Conservation (phyloP, 768 basidiomycete genomes). For the Gloeophyllum trabeum region DNA sequence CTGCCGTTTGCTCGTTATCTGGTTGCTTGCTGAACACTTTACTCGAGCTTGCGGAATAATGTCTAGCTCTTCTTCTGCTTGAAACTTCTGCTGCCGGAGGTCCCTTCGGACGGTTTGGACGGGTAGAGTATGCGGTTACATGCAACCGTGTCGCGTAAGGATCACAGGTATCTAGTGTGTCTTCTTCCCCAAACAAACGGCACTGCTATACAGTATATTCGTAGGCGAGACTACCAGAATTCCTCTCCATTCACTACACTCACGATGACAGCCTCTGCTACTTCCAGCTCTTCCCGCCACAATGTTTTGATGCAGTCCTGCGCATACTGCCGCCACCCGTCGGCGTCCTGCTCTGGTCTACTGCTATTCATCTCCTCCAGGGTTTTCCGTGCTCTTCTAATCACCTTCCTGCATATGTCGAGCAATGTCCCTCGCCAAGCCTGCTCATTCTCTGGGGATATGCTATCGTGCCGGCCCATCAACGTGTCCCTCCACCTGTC, state of each 20-base stretch:
- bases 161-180: too few relatives aligned
- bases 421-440: constrained; percentile 32
- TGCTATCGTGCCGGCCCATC: constrained; percentile 26
- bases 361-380: constrained; percentile 5
- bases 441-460: constrained; percentile 39
- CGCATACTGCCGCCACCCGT: constrained; percentile 23
- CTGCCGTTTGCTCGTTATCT: too few relatives aligned
- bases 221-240: too few relatives aligned
- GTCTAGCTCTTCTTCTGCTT: too few relatives aligned
- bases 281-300: constrained; percentile 51
- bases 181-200: too few relatives aligned
- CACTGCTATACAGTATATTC: too few relatives aligned
- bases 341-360: background rate
- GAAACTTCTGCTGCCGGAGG: too few relatives aligned
- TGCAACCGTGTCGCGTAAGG: too few relatives aligned
- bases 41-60: too few relatives aligned
- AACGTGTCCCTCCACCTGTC: constrained; percentile 14
- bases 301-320: constrained; percentile 30
- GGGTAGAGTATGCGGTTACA: too few relatives aligned
- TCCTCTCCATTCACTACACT: constrained; percentile 35
- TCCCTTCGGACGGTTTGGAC: too few relatives aligned
- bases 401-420: constrained; percentile 26
- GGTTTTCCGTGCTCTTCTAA: constrained; percentile 17
- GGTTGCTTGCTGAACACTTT: too few relatives aligned
- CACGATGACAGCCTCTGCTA: constrained; percentile 34